Conservation (phyloP, 805 yeast genomes). For the Ascoidea rubescens region DNA sequence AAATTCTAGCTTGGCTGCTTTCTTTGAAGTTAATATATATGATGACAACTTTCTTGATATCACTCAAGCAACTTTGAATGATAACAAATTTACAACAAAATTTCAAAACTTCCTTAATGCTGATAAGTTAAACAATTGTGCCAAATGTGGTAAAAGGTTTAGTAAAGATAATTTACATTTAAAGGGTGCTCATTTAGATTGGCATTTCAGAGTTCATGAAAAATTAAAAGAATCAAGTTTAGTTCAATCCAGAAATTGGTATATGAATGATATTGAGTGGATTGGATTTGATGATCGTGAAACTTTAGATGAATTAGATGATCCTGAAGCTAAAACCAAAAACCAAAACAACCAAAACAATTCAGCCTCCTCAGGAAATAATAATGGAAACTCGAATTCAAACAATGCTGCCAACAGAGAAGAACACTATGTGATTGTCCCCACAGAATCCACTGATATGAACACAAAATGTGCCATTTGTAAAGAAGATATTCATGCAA, state of each 20-base stretch:
- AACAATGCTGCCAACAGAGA: slow-evolving; percentile 8
- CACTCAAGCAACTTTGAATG: slow-evolving; percentile 19
- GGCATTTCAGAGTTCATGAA: slow-evolving; percentile 91
- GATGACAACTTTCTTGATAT: slow-evolving; percentile 17
- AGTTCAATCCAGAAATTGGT: slow-evolving; percentile 76
- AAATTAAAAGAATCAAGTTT: slow-evolving; percentile 39
- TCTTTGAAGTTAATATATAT: slow-evolving; percentile 8
- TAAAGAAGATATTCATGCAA: slow-evolving; percentile 47
- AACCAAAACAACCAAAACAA: neutral
- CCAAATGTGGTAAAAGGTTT: slow-evolving; percentile 82
- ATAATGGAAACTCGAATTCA: slow-evolving; percentile 4
- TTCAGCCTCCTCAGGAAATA: slow-evolving; percentile 7
- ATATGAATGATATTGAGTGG: slow-evolving; percentile 61
- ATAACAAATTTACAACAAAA: slow-evolving; percentile 17
- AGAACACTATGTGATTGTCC: slow-evolving; percentile 25
- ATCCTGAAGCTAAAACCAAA: neutral
- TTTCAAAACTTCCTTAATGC: slow-evolving; percentile 29
- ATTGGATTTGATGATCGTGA: slow-evolving; percentile 58
- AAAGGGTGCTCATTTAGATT: slow-evolving; percentile 65
- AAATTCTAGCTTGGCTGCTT: neutral
- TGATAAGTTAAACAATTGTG: slow-evolving; percentile 67
- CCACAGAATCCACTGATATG: slow-evolving; percentile 46
- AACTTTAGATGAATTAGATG: slow-evolving; percentile 24
- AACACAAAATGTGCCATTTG: slow-evolving; percentile 54
- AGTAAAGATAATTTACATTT: slow-evolving; percentile 36